Evolutionary conservation across 768 basidiomycete species (phyloP).

Genomic region (Austroboletus eburneus): DNA sequence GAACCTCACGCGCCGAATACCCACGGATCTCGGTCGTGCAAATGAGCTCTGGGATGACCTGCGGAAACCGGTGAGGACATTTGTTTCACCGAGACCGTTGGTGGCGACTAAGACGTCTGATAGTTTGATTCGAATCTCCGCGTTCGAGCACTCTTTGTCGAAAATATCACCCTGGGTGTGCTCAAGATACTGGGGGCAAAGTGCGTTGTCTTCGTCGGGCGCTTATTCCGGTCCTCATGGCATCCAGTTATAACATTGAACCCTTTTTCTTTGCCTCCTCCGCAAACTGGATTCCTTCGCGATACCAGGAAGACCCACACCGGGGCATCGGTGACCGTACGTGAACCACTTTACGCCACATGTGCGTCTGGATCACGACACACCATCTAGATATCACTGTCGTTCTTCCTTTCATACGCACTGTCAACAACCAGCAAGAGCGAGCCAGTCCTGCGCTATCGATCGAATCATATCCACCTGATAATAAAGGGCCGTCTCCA

Average conservation of each 20-base stretch:
- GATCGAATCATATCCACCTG: neutral
- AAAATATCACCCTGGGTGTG: slow-evolving; percentile 46
- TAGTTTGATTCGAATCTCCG: slow-evolving; percentile 36
- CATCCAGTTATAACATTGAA: slow-evolving; percentile 48
- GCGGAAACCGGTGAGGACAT: neutral
- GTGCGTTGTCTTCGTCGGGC: slow-evolving; percentile 41
- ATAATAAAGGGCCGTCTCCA: neutral
- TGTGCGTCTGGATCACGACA: slow-evolving; percentile 23
- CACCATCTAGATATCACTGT: slow-evolving; percentile 49
- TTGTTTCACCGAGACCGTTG: no score
- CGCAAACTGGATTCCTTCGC: slow-evolving; percentile 63
- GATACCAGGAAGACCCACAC: slow-evolving; percentile 51
- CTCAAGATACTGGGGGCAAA: slow-evolving; percentile 55
- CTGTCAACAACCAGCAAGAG: slow-evolving; percentile 29
- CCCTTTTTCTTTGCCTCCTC: slow-evolving; percentile 66
- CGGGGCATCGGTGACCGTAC: slow-evolving; percentile 43
- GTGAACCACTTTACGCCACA: no score
- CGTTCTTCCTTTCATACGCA: slow-evolving; percentile 49
- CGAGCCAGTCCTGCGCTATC: no score
- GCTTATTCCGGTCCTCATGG: neutral
- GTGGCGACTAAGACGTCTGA: no score
- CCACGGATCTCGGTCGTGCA: neutral
- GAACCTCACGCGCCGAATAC: no score
- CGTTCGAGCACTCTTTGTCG: slow-evolving; percentile 49
- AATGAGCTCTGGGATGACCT: slow-evolving; percentile 29